Evolutionary conservation across 257 asterid species (phyloP).

Genomic region (Phtheirospermum japonicum): DNA sequence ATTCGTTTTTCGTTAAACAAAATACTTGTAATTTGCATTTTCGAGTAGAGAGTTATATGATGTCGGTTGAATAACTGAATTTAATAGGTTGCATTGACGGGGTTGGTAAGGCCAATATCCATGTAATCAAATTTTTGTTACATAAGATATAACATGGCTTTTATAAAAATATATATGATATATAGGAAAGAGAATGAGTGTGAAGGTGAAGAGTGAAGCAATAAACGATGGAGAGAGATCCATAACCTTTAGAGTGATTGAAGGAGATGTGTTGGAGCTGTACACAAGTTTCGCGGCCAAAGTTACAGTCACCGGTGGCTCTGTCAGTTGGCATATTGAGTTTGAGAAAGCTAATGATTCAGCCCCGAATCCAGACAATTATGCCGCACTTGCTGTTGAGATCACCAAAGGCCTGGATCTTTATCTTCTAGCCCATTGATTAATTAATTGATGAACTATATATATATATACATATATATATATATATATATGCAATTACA

Average conservation of each 20-base stretch:
- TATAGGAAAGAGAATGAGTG: conserved; percentile 22
- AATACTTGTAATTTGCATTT: too few species aligned
- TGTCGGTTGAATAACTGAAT: too few species aligned
- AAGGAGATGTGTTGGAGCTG: conserved; percentile 28
- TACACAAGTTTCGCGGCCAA: conserved; percentile 23
- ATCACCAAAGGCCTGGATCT: conserved; percentile 27
- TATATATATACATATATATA: too few species aligned
- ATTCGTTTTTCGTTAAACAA: too few species aligned
- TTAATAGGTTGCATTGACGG: too few species aligned
- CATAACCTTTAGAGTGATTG: not conserved
- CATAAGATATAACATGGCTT: too few species aligned
- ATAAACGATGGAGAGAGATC: conserved; percentile 29
- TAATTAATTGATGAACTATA: too few species aligned
- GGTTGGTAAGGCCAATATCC: too few species aligned
- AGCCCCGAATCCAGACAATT: conserved; percentile 34
- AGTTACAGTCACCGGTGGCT: conserved; percentile 16
- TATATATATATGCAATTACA: too few species aligned
- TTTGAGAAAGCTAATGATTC: conserved; percentile 26
- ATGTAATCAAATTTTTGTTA: too few species aligned
- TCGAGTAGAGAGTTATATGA: too few species aligned
- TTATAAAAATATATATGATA: too few species aligned
- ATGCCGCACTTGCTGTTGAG: conserved; percentile 22
- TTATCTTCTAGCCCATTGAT: conserved; percentile 25
- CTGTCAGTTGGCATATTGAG: conserved; percentile 27
- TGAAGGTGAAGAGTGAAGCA: conserved; percentile 25